Percentiles rank a stretch among this genome's conserved stretches.
phyloP scores from a whole-genome alignment of 2,329 filamentous ascomycete genomes.

The Kalaharituber pfeilii region DNA sequence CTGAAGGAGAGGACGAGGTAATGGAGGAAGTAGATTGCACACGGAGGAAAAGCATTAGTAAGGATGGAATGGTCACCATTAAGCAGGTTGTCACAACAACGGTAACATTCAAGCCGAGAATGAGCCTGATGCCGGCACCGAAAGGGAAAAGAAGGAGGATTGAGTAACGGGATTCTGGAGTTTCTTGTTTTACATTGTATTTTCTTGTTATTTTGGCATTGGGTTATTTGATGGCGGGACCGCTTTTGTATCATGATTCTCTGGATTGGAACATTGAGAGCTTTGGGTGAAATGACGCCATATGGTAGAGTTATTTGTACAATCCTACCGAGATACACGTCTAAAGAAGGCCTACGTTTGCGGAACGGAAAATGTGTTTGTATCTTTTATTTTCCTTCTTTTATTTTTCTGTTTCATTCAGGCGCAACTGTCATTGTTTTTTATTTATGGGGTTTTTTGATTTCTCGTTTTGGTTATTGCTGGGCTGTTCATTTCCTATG shows the following conservation, averaged over 20 bases:
- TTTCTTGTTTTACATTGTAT: too few relatives aligned
- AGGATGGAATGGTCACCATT: conserved; percentile 45
- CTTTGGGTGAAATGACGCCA: neutral
- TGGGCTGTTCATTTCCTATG: neutral
- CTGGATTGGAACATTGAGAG: neutral
- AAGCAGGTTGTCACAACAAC: conserved; percentile 87
- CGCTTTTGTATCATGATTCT: neutral
- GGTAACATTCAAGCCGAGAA: conserved; percentile 59
- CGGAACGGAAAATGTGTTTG: neutral
- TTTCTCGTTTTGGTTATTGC: neutral
- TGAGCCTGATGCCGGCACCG: conserved; percentile 68
- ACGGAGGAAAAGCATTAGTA: neutral
- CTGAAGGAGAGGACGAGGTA: conserved; percentile 21
- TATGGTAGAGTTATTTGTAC: neutral
- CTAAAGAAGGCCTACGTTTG: neutral
- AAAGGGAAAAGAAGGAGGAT: conserved; percentile 82
- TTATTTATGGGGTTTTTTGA: conserved; percentile 4
- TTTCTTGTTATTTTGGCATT: neutral
- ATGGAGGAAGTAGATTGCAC: conserved; percentile 1
- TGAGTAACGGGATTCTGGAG: conserved; percentile 28
- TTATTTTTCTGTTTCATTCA: conserved; percentile 6
- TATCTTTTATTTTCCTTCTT: conserved; percentile 5
- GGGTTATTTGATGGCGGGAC: neutral
- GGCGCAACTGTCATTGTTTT: conserved; percentile 10
- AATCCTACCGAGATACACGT: neutral